Base-by-base conservation (phyloP, 441 rosid species). In the Corymbia calophylla region DNA sequence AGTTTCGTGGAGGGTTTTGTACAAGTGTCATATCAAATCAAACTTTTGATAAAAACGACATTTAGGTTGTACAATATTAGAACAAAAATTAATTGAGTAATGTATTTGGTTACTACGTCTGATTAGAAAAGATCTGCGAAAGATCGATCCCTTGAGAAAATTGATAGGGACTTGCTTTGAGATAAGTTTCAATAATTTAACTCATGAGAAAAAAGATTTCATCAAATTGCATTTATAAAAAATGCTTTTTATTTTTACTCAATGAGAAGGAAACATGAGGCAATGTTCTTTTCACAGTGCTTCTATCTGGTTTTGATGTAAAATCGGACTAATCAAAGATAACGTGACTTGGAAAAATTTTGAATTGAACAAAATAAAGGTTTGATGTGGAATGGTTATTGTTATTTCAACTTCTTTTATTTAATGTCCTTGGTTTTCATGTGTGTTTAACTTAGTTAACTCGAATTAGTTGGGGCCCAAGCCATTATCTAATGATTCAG, bases 41-140 rank as follows among this genome's bases (percentile, higher is more conserved):
- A 70, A 70, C 81, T 35, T 70, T 35, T 27, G 44, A 6, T 70
- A 35, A 70, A 70, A 35, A 19, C 81, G 48, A 70, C 81, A 66
- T 66, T 66, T 31, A 5, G 13, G 2, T 70, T 32, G 27, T 32
- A 11, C 80, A 21, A 1, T 39, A 1, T 32, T 0, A 58, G 0
- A 39, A 0, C 44, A 5, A 68, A 70, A 70, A 32, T 9, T 70
- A 29, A 62, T 17, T n/a, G 3, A 16, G 62, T 58, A 58, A 23
- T 58, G n/a, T n/a, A 0, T 1, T 25, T 9, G 62, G n/a, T 21
- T n/a, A 58, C 62, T 13, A 0, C 6, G 6, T 5, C 1, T 39
- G 4, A 39, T 6, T 39, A 39, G 44, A 39, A 39, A 39, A 39
- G 44, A 39, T 39, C 6, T 14, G 5, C 29, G 4, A 56, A 58